Evolutionary conservation across 2,329 filamentous ascomycete species (phyloP), one percentile per base, ranked within the genome.

Genomic region (Hypomyces perniciosus): DNA sequence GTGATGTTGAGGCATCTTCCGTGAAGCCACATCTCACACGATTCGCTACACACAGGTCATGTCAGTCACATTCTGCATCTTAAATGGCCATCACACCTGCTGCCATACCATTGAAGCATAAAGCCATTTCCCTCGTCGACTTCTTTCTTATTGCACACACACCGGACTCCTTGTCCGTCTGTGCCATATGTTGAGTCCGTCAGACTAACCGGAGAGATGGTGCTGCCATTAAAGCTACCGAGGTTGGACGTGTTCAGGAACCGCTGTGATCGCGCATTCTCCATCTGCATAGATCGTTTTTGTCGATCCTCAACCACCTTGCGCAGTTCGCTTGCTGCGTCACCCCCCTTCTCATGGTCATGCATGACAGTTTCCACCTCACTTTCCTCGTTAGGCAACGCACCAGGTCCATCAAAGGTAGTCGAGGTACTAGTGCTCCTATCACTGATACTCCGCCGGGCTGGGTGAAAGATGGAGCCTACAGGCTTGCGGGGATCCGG

Each of bases 1-100:
- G 75, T 77, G 55, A 84, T 78, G 54, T 81, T 80, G 58, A 84
- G 73, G 61, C 82, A 85, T 51, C 72, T 73, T n/a, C 78, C 80
- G 61, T 85, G 82, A 30, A 84, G 75, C 74, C 77, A 83, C 70
- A 82, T 77, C 59, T 84, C 81, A 61, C 82, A 85, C 27, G 79
- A 81, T 66, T 84, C 77, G 59, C 81, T 85, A 57, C 6, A 48
- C 27, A 42, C 8, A 31, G n/a, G 26, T 26, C 29, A 39, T 49
- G 44, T 54, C 26, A 54, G 49, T 20, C 33, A 28, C 4, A 30
- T 6, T 28, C 13, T 44, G 27, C n/a, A 35, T 35, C 31, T 37
- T 30, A 29, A 13, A 28, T 27, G 6, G 8, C 28, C 8, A 41
- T 34, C 13, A 3, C 13, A 20, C 26, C 8, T 12, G 31, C n/a